Evolutionary conservation across 2,329 filamentous ascomycete genomes (phyloP).

Genomic region (Monilinia fructicola): DNA sequence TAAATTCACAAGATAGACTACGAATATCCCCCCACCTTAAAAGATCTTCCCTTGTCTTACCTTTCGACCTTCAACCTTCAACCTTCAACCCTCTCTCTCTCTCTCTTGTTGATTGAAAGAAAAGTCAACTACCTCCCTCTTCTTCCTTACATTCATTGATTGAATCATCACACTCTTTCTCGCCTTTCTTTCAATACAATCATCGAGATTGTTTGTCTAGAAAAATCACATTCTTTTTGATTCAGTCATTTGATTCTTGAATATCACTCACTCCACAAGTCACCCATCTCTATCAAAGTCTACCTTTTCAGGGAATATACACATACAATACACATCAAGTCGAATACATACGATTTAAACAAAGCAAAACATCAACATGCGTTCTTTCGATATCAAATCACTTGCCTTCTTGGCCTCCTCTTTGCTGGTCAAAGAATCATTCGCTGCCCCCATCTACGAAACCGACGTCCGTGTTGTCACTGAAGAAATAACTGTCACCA

Average conservation of each 20-base stretch:
- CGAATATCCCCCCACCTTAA: background rate
- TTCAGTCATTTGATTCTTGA: slow-evolving; percentile 20
- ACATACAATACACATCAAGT: background rate
- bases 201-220: slow-evolving; percentile 16
- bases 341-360: background rate
- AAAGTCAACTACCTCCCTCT: slow-evolving; percentile 10
- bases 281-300: slow-evolving; percentile 7
- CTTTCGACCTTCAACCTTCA: background rate
- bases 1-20: background rate
- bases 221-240: slow-evolving; percentile 17
- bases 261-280: slow-evolving; percentile 12
- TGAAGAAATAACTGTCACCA: slow-evolving; percentile 33
- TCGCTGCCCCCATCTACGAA: slow-evolving; percentile 31
- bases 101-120: slow-evolving; percentile 1
- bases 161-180: slow-evolving; percentile 29
- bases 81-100: background rate
- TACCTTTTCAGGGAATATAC: slow-evolving; percentile 6
- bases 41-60: background rate
- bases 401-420: slow-evolving; percentile 36
- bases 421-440: slow-evolving; percentile 39
- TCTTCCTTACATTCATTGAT: slow-evolving; percentile 32
- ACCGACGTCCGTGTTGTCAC: slow-evolving; percentile 33
- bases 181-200: slow-evolving; percentile 3
- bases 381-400: slow-evolving; percentile 32
- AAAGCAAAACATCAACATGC: slow-evolving; percentile 31